Evolutionary conservation across 2,329 filamentous ascomycete genomes (phyloP), one percentile per base, ranked within the genome.

Genomic region (Aspergillus felis): DNA sequence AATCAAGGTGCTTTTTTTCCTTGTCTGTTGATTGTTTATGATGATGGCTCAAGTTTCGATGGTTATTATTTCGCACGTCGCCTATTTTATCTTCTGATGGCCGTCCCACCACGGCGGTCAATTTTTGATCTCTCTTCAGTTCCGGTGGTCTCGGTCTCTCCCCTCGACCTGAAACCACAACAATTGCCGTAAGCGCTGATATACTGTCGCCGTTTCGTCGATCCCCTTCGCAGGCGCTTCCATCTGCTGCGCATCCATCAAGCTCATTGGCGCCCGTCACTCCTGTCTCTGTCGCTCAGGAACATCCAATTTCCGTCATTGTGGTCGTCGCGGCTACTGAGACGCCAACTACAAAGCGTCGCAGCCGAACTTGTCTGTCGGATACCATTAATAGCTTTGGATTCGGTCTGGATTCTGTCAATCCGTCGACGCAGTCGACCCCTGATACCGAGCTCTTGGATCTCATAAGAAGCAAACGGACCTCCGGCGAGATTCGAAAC

Each of bases 171-270:
- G 54, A 60, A 55, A 56, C 54, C 47, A 41, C 56, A 52, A 57
- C 57, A 51, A 24, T 58, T 58, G 55, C 61, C 60, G 51, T 58
- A 66, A 60, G 63, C 65, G 60, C 64, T 52, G 55, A 57, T 55
- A 53, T 53, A 50, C 51, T 48, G 61, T 44, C 50, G 57, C 53
- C 38, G 52, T 28, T 50, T 57, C 54, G 27, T 50, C 57, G 55
- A 58, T 65, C 58, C 56, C 58, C 60, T 54, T 50, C 60, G 61
- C 59, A 57, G 62, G 65, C 64, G 65, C 65, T 63, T 66, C 57
- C 51, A 59, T 25, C 54, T 52, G 41, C 28, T 47, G 28, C 3
- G 32, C 12, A 55, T 28, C 42, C 24, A 42, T 47, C 56, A 50
- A 48, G 50, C 41, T 49, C 53, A 66, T 68, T 66, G 66, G 66